Percentiles rank a stretch among this genome's conserved stretches.
Evolutionary conservation across 208 protist species (phyloP).

Genomic region (Naegleria fowleri): DNA sequence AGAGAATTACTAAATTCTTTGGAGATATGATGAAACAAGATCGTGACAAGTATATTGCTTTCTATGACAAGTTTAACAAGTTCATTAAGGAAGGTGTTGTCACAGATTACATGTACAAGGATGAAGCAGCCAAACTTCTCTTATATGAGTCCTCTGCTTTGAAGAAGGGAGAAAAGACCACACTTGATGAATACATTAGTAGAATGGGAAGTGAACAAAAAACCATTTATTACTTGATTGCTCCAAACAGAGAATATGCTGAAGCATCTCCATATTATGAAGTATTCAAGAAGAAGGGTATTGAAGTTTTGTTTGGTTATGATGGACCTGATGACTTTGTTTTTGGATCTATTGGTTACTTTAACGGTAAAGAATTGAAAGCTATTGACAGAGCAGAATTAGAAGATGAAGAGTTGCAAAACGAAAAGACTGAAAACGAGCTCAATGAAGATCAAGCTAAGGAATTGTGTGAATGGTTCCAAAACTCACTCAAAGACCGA

Average conservation of each 20-base stretch:
- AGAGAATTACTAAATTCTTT: constrained; percentile 20
- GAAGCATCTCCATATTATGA: constrained; percentile 89
- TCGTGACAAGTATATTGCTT: constrained; percentile 77
- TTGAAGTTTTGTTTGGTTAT: constrained; percentile 64
- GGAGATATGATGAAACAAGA: constrained; percentile 74
- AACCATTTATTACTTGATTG: constrained; percentile 90
- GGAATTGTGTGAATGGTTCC: neutral
- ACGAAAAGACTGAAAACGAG: constrained; percentile 60
- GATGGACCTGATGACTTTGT: neutral
- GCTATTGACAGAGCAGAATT: constrained; percentile 48
- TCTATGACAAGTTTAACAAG: constrained; percentile 80
- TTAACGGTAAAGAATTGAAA: neutral
- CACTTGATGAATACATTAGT: constrained; percentile 88
- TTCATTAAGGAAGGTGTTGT: constrained; percentile 94
- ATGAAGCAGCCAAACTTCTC: constrained; percentile 82
- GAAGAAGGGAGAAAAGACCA: constrained; percentile 40
- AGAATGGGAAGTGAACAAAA: constrained; percentile 87
- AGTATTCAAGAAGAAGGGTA: constrained; percentile 83
- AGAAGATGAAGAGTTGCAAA: constrained; percentile 77
- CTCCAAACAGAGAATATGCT: constrained; percentile 73
- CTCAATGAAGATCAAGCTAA: neutral
- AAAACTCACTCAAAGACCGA: neutral
- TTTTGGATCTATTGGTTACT: neutral
- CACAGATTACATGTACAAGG: constrained; percentile 86
- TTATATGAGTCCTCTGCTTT: constrained; percentile 63